Base-by-base conservation (phyloP, 2,329 filamentous ascomycete genomes). In the Diaporthe aspalathi region DNA sequence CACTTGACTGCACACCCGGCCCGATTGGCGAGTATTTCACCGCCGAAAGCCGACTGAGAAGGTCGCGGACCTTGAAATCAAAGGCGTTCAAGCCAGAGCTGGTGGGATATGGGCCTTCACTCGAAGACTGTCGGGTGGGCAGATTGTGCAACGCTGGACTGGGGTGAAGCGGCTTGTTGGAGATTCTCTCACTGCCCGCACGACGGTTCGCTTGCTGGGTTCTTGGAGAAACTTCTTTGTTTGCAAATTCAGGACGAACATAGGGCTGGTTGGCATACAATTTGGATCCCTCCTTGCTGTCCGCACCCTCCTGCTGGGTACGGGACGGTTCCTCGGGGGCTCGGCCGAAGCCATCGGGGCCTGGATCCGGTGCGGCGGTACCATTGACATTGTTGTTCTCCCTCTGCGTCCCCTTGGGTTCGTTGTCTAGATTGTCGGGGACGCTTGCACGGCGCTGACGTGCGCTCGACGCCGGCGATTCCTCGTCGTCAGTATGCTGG, bases 401-500 rank as follows among this genome's bases (percentile, higher is more conserved):
- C 35, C 50, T 63, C 17, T 38, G 68, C 11, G 57, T 65, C 32
- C 47, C 67, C 49, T 75, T 75, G 22, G 75, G 71, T n/a, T 74
- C 65, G 54, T 72, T 74, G 12, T 80, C 79, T 12, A 76, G 72
- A 16, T 78, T 78, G 47, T 77, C 79, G 2, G 77, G 76, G 2
- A 78, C 75, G 43, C 80, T 81, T 6, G 78, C 78, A 71, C 79
- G 81, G 16, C 79, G 73, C 35, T 77, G 80, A 5, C 79, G 77
- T 9, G 73, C 65, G 7, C 73, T 73, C 5, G 70, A 68, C 6
- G 74, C 72, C 5, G 75, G 62, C 1, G 63, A 38, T 2, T 74
- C 74, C 20, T 63, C 72, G 60, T 29, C 43, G 4, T 73, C 73
- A 5, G 68, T 57, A 14, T 77, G 68, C 45, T 74, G 77, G 27